These are phyloP conservation scores for Spiraea crenata DNA, from an alignment of 331 rosid species.

Conservation along the genomic window DNA sequence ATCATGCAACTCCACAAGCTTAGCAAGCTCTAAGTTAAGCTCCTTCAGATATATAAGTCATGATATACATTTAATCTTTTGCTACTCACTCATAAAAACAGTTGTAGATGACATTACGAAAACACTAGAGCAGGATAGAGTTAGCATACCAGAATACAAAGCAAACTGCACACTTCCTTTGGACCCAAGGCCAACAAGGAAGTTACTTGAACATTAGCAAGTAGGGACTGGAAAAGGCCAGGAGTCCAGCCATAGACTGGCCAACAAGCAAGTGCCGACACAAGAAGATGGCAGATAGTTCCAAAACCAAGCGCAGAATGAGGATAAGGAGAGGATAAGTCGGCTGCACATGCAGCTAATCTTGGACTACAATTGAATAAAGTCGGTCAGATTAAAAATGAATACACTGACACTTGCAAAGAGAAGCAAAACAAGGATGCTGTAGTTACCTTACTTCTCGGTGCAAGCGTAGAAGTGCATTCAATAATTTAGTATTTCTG, in stretches of 20 bases:
- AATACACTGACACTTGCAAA: conserved; percentile 18
- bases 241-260: conserved; percentile 96
- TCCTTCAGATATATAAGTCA: too few relatives aligned
- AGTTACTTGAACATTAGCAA: conserved; percentile 70
- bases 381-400: conserved; percentile 32
- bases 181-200: conserved; percentile 85
- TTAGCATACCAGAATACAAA: conserved; percentile 79
- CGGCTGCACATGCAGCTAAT: conserved; percentile 86
- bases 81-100: background rate
- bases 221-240: conserved; percentile 82
- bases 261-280: conserved; percentile 92
- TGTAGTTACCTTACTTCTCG: conserved; percentile 81
- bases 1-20: background rate
- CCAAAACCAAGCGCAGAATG: conserved; percentile 91
- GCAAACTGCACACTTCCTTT: conserved; percentile 94
- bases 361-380: conserved; percentile 71
- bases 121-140: background rate
- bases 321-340: conserved; percentile 75
- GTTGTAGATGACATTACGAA: background rate
- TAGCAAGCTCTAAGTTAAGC: conserved; percentile 10
- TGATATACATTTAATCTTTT: background rate
- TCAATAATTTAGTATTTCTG: conserved; percentile 84
- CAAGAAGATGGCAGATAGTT: conserved; percentile 86
- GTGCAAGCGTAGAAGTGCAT: conserved; percentile 81
- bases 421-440: conserved; percentile 25